A percentile compares a stretch with the other conserved stretches of the same genome.
These are phyloP conservation scores for Aspergillus nidulans DNA, from an alignment of 495 filamentous ascomycete genomes.

Conservation along the genomic window DNA sequence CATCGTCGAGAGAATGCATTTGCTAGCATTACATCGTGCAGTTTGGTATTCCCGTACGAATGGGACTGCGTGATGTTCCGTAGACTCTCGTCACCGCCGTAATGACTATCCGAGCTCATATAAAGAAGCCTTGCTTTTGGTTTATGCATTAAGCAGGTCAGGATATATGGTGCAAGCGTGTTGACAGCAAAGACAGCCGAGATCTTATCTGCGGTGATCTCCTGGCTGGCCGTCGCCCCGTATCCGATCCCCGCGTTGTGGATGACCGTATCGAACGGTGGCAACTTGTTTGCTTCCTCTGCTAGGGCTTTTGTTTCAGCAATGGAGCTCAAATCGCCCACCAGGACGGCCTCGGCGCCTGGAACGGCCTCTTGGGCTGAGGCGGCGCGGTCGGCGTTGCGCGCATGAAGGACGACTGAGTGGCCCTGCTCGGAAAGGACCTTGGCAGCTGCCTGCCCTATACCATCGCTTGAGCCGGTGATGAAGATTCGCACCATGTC, in stretches of 20 bases:
- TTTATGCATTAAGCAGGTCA: conserved; percentile 48
- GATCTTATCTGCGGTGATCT: conserved; percentile 42
- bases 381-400: conserved; percentile 44
- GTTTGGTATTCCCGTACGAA: conserved; percentile 49
- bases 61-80: conserved; percentile 30
- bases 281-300: conserved; percentile 42
- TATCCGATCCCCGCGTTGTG: conserved; percentile 55
- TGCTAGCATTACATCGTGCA: conserved; percentile 51
- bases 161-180: conserved; percentile 53
- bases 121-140: conserved; percentile 48
- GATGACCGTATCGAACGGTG: conserved; percentile 52
- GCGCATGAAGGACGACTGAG: conserved; percentile 53
- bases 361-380: conserved; percentile 43
- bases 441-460: conserved; percentile 49
- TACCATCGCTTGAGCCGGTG: conserved; percentile 45
- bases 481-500: conserved; percentile 55
- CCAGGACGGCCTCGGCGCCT: conserved; percentile 43
- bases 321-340: conserved; percentile 48
- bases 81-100: conserved; percentile 40
- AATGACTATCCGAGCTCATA: conserved; percentile 49
- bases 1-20: conserved; percentile 50
- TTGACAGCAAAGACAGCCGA: conserved; percentile 53
- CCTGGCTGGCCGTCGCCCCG: conserved; percentile 25
- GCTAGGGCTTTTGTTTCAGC: conserved; percentile 52
- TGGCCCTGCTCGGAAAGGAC: conserved; percentile 48